phyloP scores from a whole-genome alignment of 139 green algal genomes.

The Picochlorum costavermella region DNA sequence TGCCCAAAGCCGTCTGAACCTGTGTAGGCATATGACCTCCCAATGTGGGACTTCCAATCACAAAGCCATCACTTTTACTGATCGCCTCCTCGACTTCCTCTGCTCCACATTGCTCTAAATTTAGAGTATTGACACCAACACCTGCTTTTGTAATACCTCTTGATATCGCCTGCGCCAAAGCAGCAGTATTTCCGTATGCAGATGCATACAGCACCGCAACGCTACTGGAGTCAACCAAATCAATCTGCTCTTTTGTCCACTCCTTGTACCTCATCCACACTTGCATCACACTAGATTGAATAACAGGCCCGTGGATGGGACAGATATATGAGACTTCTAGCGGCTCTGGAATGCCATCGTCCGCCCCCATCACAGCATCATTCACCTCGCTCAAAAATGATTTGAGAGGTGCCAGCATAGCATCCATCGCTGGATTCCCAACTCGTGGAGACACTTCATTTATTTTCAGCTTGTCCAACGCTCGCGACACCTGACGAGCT shows the following conservation, averaged over 20 bases:
- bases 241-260: slow-evolving; percentile 46
- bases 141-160: slow-evolving; percentile 75
- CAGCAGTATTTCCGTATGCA: slow-evolving; percentile 92
- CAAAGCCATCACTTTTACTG: slow-evolving; percentile 63
- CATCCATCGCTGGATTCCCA: not conserved
- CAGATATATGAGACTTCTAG: slow-evolving; percentile 26
- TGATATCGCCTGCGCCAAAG: slow-evolving; percentile 80
- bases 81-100: slow-evolving; percentile 65
- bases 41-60: slow-evolving; percentile 87
- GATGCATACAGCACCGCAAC: slow-evolving; percentile 86
- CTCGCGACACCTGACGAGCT: slow-evolving; percentile 45
- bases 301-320: slow-evolving; percentile 80
- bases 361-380: slow-evolving; percentile 18
- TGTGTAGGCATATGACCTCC: slow-evolving; percentile 94
- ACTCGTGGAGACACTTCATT: not conserved
- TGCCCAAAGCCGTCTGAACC: slow-evolving; percentile 65
- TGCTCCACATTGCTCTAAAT: slow-evolving; percentile 66
- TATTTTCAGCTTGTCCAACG: slow-evolving; percentile 72
- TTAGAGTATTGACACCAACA: slow-evolving; percentile 83
- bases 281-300: slow-evolving; percentile 50
- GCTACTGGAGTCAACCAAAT: slow-evolving; percentile 9
- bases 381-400: slow-evolving; percentile 1
- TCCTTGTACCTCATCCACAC: slow-evolving; percentile 33
- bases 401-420: slow-evolving; percentile 4
- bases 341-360: slow-evolving; percentile 15